Base-by-base conservation (phyloP, 208 protist species). In the Leishmania martiniquensis region DNA sequence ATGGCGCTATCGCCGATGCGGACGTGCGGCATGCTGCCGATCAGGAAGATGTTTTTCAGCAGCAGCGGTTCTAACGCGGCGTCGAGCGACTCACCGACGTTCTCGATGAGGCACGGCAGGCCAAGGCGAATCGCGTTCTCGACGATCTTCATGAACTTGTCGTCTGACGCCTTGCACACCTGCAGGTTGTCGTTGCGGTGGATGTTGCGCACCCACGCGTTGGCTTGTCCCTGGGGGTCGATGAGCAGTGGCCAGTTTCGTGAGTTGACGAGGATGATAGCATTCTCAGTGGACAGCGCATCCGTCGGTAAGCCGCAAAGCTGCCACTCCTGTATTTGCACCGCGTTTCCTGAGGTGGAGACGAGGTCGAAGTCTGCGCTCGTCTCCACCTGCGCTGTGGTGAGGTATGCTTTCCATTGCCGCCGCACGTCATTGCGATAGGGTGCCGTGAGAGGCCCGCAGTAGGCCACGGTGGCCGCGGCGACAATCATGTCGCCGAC, bases 221-320 rank as follows among this genome's bases (percentile, higher is more conserved):
- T 99, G 1, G 98, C 99, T 88, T 99, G 98, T 12, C 97, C 98
- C 85, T 99, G 98, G 29, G 99, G 99, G 83, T 99, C 99, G 75
- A 99, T 99, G 73, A 99, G 93, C 70, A 99, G 89, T 59, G 99
- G 98, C 98, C 99, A 99, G 62, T 97, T 96, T 15, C 92, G 80
- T 4, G 97, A 91, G 72, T 97, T 97, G 51, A 89, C 81, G 47
- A 99, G 85, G 74, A 99, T 99, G 78, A 99, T 98, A 62, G 92
- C 99, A 83, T 99, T 99, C 84, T 99, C 98, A 17, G 97, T 96
- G 2, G 97, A 99, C 17, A 99, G 82, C 12, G 84, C 78, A 87
- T 99, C 99, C 20, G 94, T 92, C 52, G 99, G 99, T 20, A 99
- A 89, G 4, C 98, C 98, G 80, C 90, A 95, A 34, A 99, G 82